Evolutionary conservation across 2,329 filamentous ascomycete genomes (phyloP).

Genomic region (Phaeosphaeriaceae sp.): DNA sequence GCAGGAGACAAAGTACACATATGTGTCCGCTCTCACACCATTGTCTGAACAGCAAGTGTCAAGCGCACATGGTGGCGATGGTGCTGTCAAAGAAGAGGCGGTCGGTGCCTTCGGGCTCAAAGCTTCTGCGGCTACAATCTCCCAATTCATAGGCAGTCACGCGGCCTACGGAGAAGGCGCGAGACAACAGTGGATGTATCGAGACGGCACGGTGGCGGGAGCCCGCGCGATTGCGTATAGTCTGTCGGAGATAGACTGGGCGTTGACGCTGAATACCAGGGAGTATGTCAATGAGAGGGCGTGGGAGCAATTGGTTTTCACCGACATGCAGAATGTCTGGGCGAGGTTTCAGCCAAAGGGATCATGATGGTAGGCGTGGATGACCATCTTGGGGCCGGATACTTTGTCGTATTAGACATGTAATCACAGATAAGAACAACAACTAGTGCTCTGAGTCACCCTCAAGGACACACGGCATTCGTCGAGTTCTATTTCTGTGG

Average conservation of each 20-base stretch:
- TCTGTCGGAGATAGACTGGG: conserved; percentile 6
- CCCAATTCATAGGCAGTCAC: conserved; percentile 20
- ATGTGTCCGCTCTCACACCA: neutral
- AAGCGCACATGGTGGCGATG: conserved; percentile 20
- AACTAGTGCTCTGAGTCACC: no score
- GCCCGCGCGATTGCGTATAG: conserved; percentile 12
- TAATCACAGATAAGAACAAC: no score
- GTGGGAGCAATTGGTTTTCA: conserved; percentile 6
- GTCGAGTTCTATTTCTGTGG: no score
- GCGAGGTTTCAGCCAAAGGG: no score
- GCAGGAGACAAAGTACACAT: neutral
- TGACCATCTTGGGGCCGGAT: no score
- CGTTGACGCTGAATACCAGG: conserved; percentile 12
- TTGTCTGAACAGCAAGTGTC: conserved; percentile 3
- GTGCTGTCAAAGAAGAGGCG: conserved; percentile 21
- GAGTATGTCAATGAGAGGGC: conserved; percentile 7
- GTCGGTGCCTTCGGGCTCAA: conserved; percentile 22
- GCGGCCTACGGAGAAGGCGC: neutral
- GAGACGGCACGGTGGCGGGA: conserved; percentile 9
- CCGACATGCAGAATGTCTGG: conserved; percentile 6
- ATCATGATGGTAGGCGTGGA: no score
- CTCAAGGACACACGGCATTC: no score
- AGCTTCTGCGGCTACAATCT: conserved; percentile 22
- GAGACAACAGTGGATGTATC: neutral
- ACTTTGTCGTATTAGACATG: no score